Evolutionary conservation across 1,284 basidiomycete species (phyloP).

Genomic region (Ganoderma resinaceum): DNA sequence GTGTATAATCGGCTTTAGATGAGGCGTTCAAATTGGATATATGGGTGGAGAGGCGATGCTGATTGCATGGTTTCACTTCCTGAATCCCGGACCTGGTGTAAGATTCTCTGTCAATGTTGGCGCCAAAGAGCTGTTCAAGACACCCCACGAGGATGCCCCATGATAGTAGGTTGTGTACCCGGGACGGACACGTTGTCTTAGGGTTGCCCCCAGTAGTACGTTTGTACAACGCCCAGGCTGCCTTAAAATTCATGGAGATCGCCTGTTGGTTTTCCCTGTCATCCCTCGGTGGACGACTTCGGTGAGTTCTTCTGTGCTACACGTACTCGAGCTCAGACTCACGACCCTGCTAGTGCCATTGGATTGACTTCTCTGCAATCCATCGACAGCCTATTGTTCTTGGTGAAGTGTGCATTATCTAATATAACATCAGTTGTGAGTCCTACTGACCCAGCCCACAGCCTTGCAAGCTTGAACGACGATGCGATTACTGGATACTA

Average conservation of each 20-base stretch:
- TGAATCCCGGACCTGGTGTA: background rate
- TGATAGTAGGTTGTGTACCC: background rate
- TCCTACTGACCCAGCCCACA: background rate
- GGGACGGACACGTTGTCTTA: background rate
- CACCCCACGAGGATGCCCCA: too few relatives aligned
- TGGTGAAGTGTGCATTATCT: background rate
- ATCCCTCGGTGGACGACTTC: background rate
- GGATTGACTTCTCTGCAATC: background rate
- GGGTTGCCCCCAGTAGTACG: background rate
- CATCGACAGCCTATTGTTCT: background rate
- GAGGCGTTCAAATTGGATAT: background rate
- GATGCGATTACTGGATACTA: constrained; percentile 2
- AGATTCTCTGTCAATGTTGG: background rate
- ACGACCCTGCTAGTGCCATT: background rate
- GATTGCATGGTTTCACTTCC: background rate
- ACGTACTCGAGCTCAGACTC: background rate
- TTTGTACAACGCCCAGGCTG: background rate
- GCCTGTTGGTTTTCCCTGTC: background rate
- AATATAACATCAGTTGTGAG: background rate
- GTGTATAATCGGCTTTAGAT: background rate
- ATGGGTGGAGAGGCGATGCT: background rate
- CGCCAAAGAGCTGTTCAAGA: background rate
- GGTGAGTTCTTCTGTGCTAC: background rate
- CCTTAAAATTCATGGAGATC: background rate
- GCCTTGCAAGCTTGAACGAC: background rate